phyloP scores from a whole-genome alignment of 2,329 filamentous ascomycete genomes.

The Blumeria graminis region DNA sequence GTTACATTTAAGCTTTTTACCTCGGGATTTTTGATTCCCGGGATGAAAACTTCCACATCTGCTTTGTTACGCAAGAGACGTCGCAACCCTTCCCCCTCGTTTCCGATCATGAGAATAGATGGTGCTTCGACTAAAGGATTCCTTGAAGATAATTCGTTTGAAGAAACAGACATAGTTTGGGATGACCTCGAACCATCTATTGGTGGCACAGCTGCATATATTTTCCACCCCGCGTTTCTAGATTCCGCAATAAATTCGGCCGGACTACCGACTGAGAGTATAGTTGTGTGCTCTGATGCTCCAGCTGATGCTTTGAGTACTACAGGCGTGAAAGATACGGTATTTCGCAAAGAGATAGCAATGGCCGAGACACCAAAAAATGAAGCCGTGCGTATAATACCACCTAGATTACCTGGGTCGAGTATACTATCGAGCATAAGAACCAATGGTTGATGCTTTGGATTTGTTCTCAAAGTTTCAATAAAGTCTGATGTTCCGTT shows the following conservation, averaged over 20 bases:
- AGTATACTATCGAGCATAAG: constrained; percentile 52
- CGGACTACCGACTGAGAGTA: constrained; percentile 47
- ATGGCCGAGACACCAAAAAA: constrained; percentile 81
- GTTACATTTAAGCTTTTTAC: constrained; percentile 90
- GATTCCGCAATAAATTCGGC: constrained; percentile 46
- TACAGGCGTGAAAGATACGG: constrained; percentile 49
- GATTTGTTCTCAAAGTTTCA: constrained; percentile 7
- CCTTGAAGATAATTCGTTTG: constrained; percentile 22
- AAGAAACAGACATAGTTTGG: constrained; percentile 17
- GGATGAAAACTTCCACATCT: constrained; percentile 42
- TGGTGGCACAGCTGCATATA: constrained; percentile 49
- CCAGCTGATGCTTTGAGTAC: constrained; percentile 75
- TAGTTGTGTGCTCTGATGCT: constrained; percentile 54
- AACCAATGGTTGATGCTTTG: constrained; percentile 39
- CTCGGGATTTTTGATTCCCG: constrained; percentile 20
- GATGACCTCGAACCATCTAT: constrained; percentile 17
- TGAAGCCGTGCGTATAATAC: constrained; percentile 65
- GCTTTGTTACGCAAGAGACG: constrained; percentile 37
- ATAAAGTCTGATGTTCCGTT: constrained; percentile 42
- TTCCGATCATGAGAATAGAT: constrained; percentile 60
- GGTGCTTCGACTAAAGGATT: constrained; percentile 35
- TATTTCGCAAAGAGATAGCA: constrained; percentile 47
- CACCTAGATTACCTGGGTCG: constrained; percentile 77
- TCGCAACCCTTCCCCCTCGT: constrained; percentile 54
- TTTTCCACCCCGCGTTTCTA: constrained; percentile 49